Evolutionary conservation across 1,284 basidiomycete genomes (phyloP).

Genomic region (Peniophora sp.): DNA sequence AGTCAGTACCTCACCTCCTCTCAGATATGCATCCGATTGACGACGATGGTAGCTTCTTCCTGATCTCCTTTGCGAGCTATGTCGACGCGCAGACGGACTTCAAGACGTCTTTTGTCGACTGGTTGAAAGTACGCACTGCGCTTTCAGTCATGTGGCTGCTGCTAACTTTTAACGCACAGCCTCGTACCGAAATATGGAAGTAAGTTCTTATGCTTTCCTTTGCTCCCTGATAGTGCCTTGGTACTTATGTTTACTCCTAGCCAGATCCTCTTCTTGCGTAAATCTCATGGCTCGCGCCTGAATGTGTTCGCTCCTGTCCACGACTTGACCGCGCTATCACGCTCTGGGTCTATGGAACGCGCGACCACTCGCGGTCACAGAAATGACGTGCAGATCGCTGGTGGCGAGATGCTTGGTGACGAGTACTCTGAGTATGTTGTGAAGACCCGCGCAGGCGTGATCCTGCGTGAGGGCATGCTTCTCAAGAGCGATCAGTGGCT

Average conservation of each 20-base stretch:
- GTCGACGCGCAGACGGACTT: slow-evolving; percentile 68
- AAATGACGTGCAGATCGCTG: slow-evolving; percentile 73
- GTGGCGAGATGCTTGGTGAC: slow-evolving; percentile 83
- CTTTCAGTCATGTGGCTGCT: not conserved
- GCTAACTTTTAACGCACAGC: slow-evolving; percentile 25
- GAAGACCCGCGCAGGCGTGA: slow-evolving; percentile 90
- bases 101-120: slow-evolving; percentile 73
- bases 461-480: slow-evolving; percentile 79
- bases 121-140: slow-evolving; percentile 71
- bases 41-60: slow-evolving; percentile 65
- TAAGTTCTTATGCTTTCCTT: slow-evolving; percentile 33
- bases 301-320: slow-evolving; percentile 86
- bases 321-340: slow-evolving; percentile 76
- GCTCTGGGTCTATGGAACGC: slow-evolving; percentile 47
- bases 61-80: slow-evolving; percentile 91
- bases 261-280: slow-evolving; percentile 81
- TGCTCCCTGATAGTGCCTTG: not conserved
- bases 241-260: slow-evolving; percentile 28
- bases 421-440: slow-evolving; percentile 93
- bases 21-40: slow-evolving; percentile 1
- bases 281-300: slow-evolving; percentile 67
- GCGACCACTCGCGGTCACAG: slow-evolving; percentile 55
- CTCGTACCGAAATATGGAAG: slow-evolving; percentile 92
- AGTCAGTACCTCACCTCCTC: slow-evolving; percentile 35
- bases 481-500: slow-evolving; percentile 92